Evolutionary conservation across 495 filamentous ascomycete species (phyloP).

Genomic region (Penicillium riverlandense): DNA sequence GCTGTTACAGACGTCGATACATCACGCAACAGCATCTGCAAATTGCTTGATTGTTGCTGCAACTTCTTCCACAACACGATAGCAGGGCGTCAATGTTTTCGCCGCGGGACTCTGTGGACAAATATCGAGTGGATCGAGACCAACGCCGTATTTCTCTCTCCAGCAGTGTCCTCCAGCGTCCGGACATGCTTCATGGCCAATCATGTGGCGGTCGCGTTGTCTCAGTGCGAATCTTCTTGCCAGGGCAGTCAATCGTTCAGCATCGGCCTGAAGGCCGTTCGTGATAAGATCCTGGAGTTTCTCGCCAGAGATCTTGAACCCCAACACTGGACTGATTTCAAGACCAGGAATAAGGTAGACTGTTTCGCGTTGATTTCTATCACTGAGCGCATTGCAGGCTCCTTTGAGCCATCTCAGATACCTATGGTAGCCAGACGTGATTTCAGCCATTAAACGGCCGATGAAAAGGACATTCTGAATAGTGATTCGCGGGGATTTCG

Average conservation of each 20-base stretch:
- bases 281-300: constrained; percentile 11
- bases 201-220: constrained; percentile 18
- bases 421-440: constrained; percentile 17
- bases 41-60: constrained; percentile 16
- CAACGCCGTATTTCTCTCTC: constrained; percentile 8
- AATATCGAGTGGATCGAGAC: constrained; percentile 18
- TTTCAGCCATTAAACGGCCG: constrained; percentile 17
- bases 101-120: constrained; percentile 16
- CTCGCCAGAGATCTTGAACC: constrained; percentile 12
- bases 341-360: constrained; percentile 12
- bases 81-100: constrained; percentile 16
- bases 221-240: constrained; percentile 14
- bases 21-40: constrained; percentile 11
- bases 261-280: constrained; percentile 13
- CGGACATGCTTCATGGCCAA: constrained; percentile 16
- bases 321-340: constrained; percentile 6
- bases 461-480: constrained; percentile 21
- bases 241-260: constrained; percentile 6
- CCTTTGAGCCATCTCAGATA: constrained; percentile 16
- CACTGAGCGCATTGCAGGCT: constrained; percentile 8
- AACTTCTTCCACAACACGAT: constrained; percentile 22
- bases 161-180: constrained; percentile 14
- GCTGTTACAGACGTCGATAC: neutral
- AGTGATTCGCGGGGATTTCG: constrained; percentile 18
- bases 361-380: constrained; percentile 2